Evolutionary conservation across 306 rosid species (phyloP).

Genomic region (Medicago ruthenica): DNA sequence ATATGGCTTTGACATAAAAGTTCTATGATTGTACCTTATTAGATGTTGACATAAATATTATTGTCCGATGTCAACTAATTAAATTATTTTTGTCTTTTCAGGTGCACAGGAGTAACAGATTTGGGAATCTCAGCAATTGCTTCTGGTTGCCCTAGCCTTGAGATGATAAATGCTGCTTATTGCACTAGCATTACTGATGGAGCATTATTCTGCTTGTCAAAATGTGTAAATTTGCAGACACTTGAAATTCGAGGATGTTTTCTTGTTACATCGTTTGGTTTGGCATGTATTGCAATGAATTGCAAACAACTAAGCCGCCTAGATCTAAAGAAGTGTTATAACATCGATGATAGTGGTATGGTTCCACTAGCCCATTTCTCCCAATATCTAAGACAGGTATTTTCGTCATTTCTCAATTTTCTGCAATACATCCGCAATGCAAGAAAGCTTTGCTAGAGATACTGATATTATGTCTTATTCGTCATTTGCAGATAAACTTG

Average conservation of each 20-base stretch:
- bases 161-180: conserved; percentile 78
- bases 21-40: background rate
- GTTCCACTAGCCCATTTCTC: conserved; percentile 76
- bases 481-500: conserved; percentile 77
- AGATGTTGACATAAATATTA: background rate
- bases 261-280: conserved; percentile 72
- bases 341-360: conserved; percentile 82
- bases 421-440: conserved; percentile 21
- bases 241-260: conserved; percentile 88
- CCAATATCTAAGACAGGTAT: conserved; percentile 88
- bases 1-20: background rate
- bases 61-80: background rate
- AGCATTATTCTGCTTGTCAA: conserved; percentile 64
- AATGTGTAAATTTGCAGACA: conserved; percentile 68
- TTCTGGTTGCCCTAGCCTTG: conserved; percentile 76
- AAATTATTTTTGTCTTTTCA: conserved; percentile 42
- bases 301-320: conserved; percentile 77
- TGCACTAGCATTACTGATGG: conserved; percentile 74
- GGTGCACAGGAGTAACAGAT: conserved; percentile 86
- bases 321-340: conserved; percentile 83
- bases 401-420: conserved; percentile 32
- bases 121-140: conserved; percentile 74
- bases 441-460: conserved; percentile 3
- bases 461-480: conserved; percentile 30
- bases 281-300: conserved; percentile 65